Evolutionary conservation across 2,329 filamentous ascomycete genomes (phyloP), one percentile per base, ranked within the genome.

Genomic region (Dothideomycetes sp.): DNA sequence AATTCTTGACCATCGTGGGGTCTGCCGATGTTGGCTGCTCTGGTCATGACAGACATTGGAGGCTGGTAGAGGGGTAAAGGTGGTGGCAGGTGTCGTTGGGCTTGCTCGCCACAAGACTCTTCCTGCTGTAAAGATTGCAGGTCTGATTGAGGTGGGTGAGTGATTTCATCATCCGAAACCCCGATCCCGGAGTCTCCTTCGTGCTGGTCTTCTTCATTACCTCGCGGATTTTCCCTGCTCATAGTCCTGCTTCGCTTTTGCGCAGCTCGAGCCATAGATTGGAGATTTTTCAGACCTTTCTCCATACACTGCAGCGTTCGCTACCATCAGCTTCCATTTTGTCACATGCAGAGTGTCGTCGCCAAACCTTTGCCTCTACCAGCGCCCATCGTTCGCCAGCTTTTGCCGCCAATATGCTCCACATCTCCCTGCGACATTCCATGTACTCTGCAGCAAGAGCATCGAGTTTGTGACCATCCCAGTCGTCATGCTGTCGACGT

Each of bases 351-450:
- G 79, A 19, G 12, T 30, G 10, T 17, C 11, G 12, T n/a, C 24
- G 18, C 75, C 77, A 49, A 68, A 84, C 86, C 79, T 91, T 73
- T 75, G 84, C 72, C 54, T 94, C 85, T n/a, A 88, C 82, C 3
- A 81, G 75, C 41, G 62, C 57, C 72, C 72, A 76, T 40, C 68
- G 68, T 53, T 75, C 72, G 5, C 67, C 69, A 16, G 74, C 54
- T 22, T 64, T 59, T n/a, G 74, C 69, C 3, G 84, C 84, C 17
- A 94, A 70, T 3, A 77, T 69, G 40, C 72, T 72, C 86, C 86
- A 94, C 55, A 93, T 88, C 59, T 87, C 79, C 57, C 81, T 79
- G 40, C 87, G 74, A 64, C 83, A 74, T 45, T 70, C 71, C 74
- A 86, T 84, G 62, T 94, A 94, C 55, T 83, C 80, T 56, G 75